These are phyloP conservation scores for Aspergillus sclerotiicarbonarius DNA, from an alignment of 495 filamentous ascomycete species.

Conservation along the genomic window DNA sequence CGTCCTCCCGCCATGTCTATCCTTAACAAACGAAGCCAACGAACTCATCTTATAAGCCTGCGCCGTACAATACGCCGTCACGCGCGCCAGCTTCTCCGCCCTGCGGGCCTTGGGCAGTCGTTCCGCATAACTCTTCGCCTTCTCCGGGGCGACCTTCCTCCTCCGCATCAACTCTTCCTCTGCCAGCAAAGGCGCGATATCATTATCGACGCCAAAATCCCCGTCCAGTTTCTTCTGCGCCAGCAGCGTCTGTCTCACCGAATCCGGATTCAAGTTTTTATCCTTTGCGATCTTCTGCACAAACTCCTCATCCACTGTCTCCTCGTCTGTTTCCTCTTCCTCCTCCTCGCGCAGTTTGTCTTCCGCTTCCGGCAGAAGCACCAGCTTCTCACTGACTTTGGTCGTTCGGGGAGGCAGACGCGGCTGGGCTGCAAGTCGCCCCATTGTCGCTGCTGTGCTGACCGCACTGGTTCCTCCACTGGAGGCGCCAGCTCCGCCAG, in stretches of 20 bases:
- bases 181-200: constrained; percentile 69
- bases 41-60: constrained; percentile 86
- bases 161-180: constrained; percentile 71
- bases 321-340: constrained; percentile 46
- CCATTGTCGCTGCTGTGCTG: constrained; percentile 27
- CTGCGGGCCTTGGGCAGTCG: constrained; percentile 85
- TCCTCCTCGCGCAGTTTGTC: constrained; percentile 49
- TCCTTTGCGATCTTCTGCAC: constrained; percentile 39
- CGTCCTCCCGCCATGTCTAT: constrained; percentile 85
- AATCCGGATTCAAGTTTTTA: constrained; percentile 38
- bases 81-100: constrained; percentile 80
- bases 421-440: constrained; percentile 55
- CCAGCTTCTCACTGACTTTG: constrained; percentile 92
- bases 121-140: constrained; percentile 92
- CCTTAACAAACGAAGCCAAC: constrained; percentile 82
- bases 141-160: constrained; percentile 54
- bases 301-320: constrained; percentile 49
- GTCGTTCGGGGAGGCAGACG: constrained; percentile 84
- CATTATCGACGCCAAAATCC: constrained; percentile 59
- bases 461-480: constrained; percentile 18
- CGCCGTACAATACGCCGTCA: constrained; percentile 96
- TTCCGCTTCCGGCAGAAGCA: constrained; percentile 69
- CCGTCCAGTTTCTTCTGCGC: constrained; percentile 39
- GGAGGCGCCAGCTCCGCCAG: constrained; percentile 15
- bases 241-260: constrained; percentile 35